A percentile compares a stretch with the other conserved stretches of the same genome.
Evolutionary conservation across 2,329 filamentous ascomycete species (phyloP).

Genomic region (Cladosporium cucumerinum): DNA sequence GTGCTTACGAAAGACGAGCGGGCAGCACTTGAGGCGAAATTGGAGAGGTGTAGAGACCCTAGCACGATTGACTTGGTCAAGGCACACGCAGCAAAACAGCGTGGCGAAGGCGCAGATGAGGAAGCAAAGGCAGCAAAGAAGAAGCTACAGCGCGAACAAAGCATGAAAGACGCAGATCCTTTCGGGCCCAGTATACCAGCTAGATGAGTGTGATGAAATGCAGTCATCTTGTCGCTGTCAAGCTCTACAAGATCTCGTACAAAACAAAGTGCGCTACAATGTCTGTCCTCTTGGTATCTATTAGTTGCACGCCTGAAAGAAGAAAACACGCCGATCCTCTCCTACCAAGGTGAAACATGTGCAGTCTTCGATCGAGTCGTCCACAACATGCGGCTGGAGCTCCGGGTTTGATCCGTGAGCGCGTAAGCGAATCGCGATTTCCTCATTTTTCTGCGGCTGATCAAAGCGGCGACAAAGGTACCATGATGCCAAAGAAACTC

Average conservation of each 20-base stretch:
- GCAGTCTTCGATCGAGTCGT: background rate
- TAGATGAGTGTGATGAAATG: background rate
- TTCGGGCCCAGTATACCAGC: slow-evolving; percentile 37
- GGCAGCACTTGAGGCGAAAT: slow-evolving; percentile 57
- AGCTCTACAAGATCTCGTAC: background rate
- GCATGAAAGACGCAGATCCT: slow-evolving; percentile 40
- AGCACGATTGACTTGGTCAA: slow-evolving; percentile 70
- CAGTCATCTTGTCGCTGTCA: background rate
- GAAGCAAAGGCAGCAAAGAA: slow-evolving; percentile 43
- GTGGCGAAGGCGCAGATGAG: slow-evolving; percentile 35
- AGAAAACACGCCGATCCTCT: background rate
- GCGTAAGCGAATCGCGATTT: background rate
- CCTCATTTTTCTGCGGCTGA: background rate
- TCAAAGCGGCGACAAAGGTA: background rate
- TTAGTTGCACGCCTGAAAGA: background rate
- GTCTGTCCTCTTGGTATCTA: background rate
- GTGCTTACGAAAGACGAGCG: slow-evolving; percentile 34
- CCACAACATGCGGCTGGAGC: background rate
- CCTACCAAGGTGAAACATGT: background rate
- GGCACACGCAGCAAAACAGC: slow-evolving; percentile 58
- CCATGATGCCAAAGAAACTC: background rate
- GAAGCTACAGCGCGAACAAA: slow-evolving; percentile 44
- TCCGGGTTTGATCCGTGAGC: background rate
- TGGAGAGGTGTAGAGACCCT: slow-evolving; percentile 71
- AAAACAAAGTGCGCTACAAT: background rate